Evolutionary conservation across 164 flowering plant species (phyloP), one percentile per base, ranked within the genome.

Genomic region (Tetracentron sinense): DNA sequence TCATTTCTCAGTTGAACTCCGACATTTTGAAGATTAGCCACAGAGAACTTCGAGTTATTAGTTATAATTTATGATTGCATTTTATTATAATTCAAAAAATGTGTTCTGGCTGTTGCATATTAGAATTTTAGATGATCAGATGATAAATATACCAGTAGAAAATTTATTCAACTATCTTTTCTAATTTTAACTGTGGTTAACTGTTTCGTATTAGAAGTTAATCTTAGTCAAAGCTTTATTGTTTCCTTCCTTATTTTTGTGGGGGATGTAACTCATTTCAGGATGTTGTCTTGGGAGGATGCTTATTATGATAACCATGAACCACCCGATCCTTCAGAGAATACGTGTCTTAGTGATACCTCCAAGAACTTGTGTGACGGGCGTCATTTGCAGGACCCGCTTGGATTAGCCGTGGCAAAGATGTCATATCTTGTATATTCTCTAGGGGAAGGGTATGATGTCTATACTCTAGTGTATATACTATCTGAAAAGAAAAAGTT

Each of bases 231-330:
- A 11, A 63, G 7, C 42, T 54, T 15, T 31, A 48, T 46, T 54
- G 1, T 29, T 42, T 20, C 59, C 15, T 29, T 30, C 29, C 2
- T 7, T 52, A 16, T 14, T 21, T 35, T 44, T 57, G 20, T 7
- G 33, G n/a, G 50, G 14, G 44, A 3, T 60, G 64, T 46, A 35
- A 44, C 25, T 25, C 70, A 51, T 66, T 75, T 63, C 80, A 90
- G 97, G 90, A 70, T 85, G 68, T 68, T 90, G 74, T 84, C 87
- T 52, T 89, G 82, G 85, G 93, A 85, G 74, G 91, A 85, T 64
- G 87, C 79, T 44, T 87, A 82, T 77, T 84, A 76, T 65, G 81
- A 78, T 31, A 79, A 65, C 61, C 58, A 62, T 61, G 82, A 63
- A 30, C 71, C 73, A 66, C 63, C 63, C 69, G 75, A 71, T 72